Evolutionary conservation across 1,284 basidiomycete genomes (phyloP), one percentile per base, ranked within the genome.

Genomic region (Chondrostereum purpureum): DNA sequence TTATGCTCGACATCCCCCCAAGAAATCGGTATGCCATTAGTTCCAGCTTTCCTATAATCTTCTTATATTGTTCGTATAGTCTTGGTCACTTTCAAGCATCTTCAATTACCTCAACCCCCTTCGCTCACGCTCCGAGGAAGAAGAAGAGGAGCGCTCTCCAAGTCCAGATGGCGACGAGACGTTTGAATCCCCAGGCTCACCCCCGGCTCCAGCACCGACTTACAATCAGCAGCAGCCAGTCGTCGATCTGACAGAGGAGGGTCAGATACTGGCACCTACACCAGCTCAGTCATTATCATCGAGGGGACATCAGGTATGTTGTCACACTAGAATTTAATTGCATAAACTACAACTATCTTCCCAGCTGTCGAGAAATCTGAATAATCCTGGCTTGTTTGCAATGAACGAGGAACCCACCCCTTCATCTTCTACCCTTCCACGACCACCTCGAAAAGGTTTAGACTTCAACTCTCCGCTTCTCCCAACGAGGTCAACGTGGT

Each of bases 41-140:
- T 39, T 45, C 35, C 11, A 41, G 18, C 18, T 47, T 40, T 27
- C 47, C 34, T 43, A n/a, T n/a, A n/a, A n/a, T n/a, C n/a, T n/a
- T n/a, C n/a, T n/a, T n/a, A n/a, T n/a, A n/a, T n/a, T n/a, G n/a
- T n/a, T n/a, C n/a, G n/a, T n/a, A n/a, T n/a, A 80, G 77, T 57
- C 63, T n/a, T 80, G 78, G 77, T 71, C 69, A 45, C 56, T 80
- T 46, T 62, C 69, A 5, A 63, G 65, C 12, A 52, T 80, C 11
- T 53, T 79, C 22, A 68, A 53, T 49, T 73, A 64, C 52, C 53
- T 79, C 11, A 75, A 75, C 49, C 75, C 75, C 5, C 59, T 74
- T 14, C 62, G 66, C 27, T 54, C 51, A 23, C 59, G 56, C 53
- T 35, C 47, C 6, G 18, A 39, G 18, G 34, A 36, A 19, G 44